A percentile compares a stretch with the other conserved stretches of the same genome.
Conservation (phyloP, 2,329 filamentous ascomycete species). For the Aspergillus alliaceus region DNA sequence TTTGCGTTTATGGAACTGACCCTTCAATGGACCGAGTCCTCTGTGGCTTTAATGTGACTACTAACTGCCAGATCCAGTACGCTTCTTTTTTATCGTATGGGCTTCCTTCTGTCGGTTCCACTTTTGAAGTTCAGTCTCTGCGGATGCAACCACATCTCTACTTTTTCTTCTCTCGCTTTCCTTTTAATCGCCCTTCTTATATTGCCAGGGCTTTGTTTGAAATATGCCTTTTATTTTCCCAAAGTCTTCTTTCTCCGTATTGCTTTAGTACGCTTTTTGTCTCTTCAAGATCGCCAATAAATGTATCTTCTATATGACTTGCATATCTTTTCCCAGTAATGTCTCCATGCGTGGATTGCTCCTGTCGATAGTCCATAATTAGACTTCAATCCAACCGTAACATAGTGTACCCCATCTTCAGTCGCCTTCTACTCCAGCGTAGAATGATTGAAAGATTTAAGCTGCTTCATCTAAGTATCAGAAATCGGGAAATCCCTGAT, state of each 20-base stretch:
- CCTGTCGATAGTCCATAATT: no score
- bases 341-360: no score
- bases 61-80: neutral
- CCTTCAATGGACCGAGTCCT: neutral
- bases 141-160: conserved; percentile 5
- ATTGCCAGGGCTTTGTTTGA: conserved; percentile 4
- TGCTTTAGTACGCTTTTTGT: conserved; percentile 2
- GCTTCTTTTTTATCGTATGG: neutral
- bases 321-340: neutral
- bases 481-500: no score
- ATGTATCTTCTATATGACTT: conserved; percentile 6
- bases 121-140: neutral
- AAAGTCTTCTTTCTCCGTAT: conserved; percentile 7
- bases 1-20: neutral
- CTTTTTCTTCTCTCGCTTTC: conserved; percentile 1
- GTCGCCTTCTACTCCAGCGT: no score
- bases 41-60: neutral
- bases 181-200: conserved; percentile 2
- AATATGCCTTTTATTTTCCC: conserved; percentile 6
- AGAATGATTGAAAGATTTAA: no score
- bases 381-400: no score
- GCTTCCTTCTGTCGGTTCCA: no score
- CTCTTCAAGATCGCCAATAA: conserved; percentile 10
- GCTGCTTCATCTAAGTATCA: no score
- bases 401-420: no score